These are phyloP conservation scores for Colletotrichum higginsianum DNA, from an alignment of 2,329 filamentous ascomycete species.

Conservation along the genomic window DNA sequence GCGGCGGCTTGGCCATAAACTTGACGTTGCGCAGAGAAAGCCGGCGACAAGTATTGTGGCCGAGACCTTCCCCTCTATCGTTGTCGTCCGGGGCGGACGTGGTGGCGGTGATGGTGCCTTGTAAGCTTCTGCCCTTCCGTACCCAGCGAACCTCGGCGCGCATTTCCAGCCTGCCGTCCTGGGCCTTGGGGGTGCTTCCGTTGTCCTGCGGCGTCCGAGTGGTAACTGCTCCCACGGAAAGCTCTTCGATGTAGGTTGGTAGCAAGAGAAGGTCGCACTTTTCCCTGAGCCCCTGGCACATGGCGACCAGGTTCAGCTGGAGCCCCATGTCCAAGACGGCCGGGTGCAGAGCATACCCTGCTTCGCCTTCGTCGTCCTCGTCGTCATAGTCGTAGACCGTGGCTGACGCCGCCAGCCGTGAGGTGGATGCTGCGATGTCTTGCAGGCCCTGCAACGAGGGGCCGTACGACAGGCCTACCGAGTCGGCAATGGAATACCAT, in stretches of 20 bases:
- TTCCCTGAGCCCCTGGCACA: conserved; percentile 14
- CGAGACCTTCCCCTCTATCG: too few relatives aligned
- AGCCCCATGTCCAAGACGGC: conserved; percentile 6
- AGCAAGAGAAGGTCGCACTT: conserved; percentile 14
- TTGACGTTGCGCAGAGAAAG: conserved; percentile 9
- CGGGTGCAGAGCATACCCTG: background rate
- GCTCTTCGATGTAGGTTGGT: conserved; percentile 8
- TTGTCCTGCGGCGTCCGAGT: background rate
- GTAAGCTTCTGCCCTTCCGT: background rate
- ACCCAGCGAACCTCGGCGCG: background rate
- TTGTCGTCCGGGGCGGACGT: background rate
- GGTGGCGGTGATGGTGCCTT: background rate
- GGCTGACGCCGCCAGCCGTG: background rate
- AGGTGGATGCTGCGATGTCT: background rate
- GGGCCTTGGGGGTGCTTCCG: background rate
- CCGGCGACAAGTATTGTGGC: too few relatives aligned
- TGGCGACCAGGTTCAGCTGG: conserved; percentile 17
- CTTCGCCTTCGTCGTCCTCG: background rate
- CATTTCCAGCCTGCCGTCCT: background rate
- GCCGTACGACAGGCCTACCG: conserved; percentile 16
- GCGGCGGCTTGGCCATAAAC: conserved; percentile 1
- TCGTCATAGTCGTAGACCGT: background rate
- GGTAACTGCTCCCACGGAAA: background rate
- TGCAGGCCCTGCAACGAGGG: background rate
- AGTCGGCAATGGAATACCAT: conserved; percentile 17